A percentile compares a stretch with the other conserved stretches of the same genome.
Evolutionary conservation across 2,329 filamentous ascomycete species (phyloP).

Genomic region (Arthrocladium fulminans): DNA sequence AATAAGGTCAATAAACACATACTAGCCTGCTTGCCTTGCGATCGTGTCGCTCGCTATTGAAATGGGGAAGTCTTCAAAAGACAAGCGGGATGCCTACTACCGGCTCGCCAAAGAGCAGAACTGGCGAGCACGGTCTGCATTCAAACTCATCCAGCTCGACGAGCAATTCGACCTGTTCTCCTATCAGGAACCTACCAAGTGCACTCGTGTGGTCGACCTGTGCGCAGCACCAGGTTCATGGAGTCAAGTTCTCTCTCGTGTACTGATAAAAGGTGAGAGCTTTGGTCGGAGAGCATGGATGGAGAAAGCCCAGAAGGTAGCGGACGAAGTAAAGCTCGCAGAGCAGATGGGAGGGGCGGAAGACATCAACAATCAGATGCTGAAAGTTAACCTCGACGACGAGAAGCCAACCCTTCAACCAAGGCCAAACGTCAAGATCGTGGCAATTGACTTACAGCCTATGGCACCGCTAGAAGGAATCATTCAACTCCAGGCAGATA

Average conservation of each 20-base stretch:
- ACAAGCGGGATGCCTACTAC: constrained; percentile 97
- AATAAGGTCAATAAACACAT: no score
- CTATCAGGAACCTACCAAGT: constrained; percentile 51
- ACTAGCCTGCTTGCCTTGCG: no score
- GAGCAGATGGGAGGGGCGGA: constrained; percentile 4
- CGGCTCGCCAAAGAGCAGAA: constrained; percentile 97
- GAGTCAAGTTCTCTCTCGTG: constrained; percentile 91
- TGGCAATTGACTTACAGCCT: constrained; percentile 89
- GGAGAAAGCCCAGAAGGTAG: constrained; percentile 51
- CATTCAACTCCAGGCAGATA: constrained; percentile 84
- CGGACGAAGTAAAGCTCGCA: constrained; percentile 44
- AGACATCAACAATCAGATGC: constrained; percentile 19
- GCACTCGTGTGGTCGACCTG: constrained; percentile 87
- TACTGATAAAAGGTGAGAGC: constrained; percentile 86
- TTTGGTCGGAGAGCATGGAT: constrained; percentile 83
- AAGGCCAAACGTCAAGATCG: constrained; percentile 75
- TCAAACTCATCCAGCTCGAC: constrained; percentile 93
- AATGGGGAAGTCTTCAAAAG: constrained; percentile 97
- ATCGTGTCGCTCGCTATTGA: no score
- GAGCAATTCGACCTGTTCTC: constrained; percentile 91
- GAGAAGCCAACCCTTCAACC: constrained; percentile 35
- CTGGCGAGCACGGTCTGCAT: constrained; percentile 91
- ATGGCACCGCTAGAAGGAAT: constrained; percentile 92
- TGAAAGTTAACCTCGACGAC: constrained; percentile 23
- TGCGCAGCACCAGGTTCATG: constrained; percentile 94